Evolutionary conservation across 208 protist genomes (phyloP).

Genomic region (Novymonas esmeraldas): DNA sequence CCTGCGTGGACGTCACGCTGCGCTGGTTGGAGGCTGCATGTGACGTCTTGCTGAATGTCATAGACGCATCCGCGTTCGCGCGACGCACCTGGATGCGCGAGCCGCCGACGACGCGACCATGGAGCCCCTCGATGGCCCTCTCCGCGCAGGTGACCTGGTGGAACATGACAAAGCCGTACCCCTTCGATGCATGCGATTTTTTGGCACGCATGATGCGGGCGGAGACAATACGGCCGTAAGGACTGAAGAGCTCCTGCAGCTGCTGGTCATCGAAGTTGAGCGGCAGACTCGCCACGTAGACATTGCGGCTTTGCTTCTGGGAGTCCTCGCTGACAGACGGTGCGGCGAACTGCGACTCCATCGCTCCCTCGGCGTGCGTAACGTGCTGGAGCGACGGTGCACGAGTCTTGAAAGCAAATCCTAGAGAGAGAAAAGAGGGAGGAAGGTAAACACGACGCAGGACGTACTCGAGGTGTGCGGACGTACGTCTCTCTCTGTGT

Average conservation of each 20-base stretch:
- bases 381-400: background rate
- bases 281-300: conserved; percentile 81
- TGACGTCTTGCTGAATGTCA: conserved; percentile 30
- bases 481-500: conserved; percentile 10
- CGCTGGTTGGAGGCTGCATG: background rate
- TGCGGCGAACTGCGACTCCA: conserved; percentile 7
- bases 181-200: conserved; percentile 56
- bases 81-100: conserved; percentile 74
- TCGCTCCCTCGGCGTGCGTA: conserved; percentile 13
- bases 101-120: conserved; percentile 48
- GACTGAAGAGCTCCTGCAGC: conserved; percentile 63
- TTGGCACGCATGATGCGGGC: conserved; percentile 73
- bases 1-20: conserved; percentile 9
- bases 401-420: no score
- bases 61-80: conserved; percentile 54
- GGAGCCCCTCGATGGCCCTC: conserved; percentile 43
- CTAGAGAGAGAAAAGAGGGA: no score
- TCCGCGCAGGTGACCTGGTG: conserved; percentile 41
- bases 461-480: no score
- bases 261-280: conserved; percentile 62
- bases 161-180: conserved; percentile 83
- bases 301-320: conserved; percentile 35
- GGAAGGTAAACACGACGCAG: no score
- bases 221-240: conserved; percentile 59
- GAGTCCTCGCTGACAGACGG: conserved; percentile 18